Base-by-base conservation (phyloP, 108 stramenopile species). In the Nitzschia palea region DNA sequence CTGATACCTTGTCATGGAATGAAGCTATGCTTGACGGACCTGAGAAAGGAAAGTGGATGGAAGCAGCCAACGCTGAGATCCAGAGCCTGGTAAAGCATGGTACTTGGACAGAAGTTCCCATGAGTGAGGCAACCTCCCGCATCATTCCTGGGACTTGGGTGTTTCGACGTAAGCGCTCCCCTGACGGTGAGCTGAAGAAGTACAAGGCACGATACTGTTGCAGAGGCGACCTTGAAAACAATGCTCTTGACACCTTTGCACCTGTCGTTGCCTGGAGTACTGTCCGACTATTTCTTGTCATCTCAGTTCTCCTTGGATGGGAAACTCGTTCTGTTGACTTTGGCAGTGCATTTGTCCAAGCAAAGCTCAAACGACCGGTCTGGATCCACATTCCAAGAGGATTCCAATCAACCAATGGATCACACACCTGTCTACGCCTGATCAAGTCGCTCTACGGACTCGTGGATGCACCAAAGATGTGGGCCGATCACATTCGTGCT, bases 151-250 rank as follows among this genome's bases (percentile, higher is more conserved):
- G 70, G 9, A 73, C 63, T 2, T 81, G 84, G 80, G 77, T 74
- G 9, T 82, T 80, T 50, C 62, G 61, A n/a, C 15, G 64, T 47
- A 84, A 87, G 44, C 65, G 80, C 0, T 71, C 50, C 26, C 86
- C 82, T 1, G 74, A 79, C 69, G 79, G 85, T 3, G 25, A 28
- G 18, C 32, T 79, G 0, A 73, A 59, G 35, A 82, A 82, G 44
- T 69, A 72, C 48, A 87, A 87, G 40, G 82, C 79, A 12, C 25
- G 77, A 6, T 79, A 66, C 27, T 83, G 82, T 77, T 74, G 56
- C 18, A 31, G 85, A 51, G 81, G 81, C 1, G 80, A 86, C 56
- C n/a, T 64, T 0, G 65, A 82, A 54, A 81, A 81, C 4, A 70
- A 80, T 45, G 80, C 81, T 57, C 82, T 35, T 59, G 68, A 73